Base-by-base conservation (phyloP, 208 protist genomes). In the Entamoeba histolytica region DNA sequence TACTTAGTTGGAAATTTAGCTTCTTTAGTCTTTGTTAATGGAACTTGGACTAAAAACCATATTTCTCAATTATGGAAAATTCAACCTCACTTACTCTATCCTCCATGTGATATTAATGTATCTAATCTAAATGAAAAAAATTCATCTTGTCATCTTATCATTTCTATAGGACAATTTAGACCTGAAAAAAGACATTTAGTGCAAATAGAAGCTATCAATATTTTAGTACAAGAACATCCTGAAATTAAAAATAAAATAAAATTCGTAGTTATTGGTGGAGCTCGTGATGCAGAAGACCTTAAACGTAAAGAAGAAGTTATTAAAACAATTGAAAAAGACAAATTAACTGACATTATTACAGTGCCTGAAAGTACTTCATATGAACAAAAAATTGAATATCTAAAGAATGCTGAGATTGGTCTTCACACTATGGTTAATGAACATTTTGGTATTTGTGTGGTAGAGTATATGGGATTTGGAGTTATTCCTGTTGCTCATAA, bases 401-500 rank as follows among this genome's bases (percentile, higher is more conserved):
- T 94, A 23, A 7, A 39, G 39, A 8, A 47, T 7, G 95, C 97
- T 92, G 94, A 93, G 1, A 96, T 98, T 49, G 98, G 98, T 10
- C 93, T 99, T 14, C 98, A 99, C 95, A 99, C 98, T 12, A 99
- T 99, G 98, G 95, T 96, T 92, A 97, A 98, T 93, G 98, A 99
- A 94, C 98, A 99, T 96, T 99, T 99, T 96, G 98, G 98, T 49
- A 99, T 99, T 95, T 97, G 98, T 35, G 94, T 99, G 0, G 97
- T 99, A 12, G 98, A 99, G 94, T 98, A 98, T 93, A 97, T 99
- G 96, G 98, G 97, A 1, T 95, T 96, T 17, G 97, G 97, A 12
- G 96, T 97, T 47, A 95, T 99, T 31, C 94, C 97, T 0, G 94
- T 99, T 0, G 98, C 97, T 0, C 97, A 99, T 95, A 94, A 96